A percentile compares a stretch with the other conserved stretches of the same genome.
phyloP scores from a whole-genome alignment of 1,284 basidiomycete species.

The Binderoboletus segoi region DNA sequence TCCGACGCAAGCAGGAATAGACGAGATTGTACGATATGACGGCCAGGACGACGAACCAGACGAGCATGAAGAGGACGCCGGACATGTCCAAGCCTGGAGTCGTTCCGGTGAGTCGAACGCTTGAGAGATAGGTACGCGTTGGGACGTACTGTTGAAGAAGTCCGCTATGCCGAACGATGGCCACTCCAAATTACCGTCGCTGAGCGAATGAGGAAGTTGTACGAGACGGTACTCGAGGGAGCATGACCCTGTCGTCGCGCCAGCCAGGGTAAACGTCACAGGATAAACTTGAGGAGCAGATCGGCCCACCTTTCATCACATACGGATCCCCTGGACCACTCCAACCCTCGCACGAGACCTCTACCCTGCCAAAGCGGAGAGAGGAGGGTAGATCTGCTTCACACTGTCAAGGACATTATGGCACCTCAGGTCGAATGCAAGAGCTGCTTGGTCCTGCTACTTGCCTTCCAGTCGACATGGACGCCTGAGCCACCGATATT shows the following conservation, averaged over 20 bases:
- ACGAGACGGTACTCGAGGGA: constrained; percentile 80
- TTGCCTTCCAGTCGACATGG: constrained; percentile 84
- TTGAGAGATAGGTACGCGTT: background rate
- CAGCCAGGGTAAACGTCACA: background rate
- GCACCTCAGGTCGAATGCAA: constrained; percentile 15
- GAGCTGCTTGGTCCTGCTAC: constrained; percentile 18
- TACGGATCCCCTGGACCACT: constrained; percentile 75
- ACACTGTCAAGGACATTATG: constrained; percentile 53
- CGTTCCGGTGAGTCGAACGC: background rate
- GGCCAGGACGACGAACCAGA: constrained; percentile 57
- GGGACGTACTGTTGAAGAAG: constrained; percentile 26
- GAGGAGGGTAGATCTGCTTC: constrained; percentile 85
- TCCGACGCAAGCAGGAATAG: constrained; percentile 50
- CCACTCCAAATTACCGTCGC: constrained; percentile 28
- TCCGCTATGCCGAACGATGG: constrained; percentile 16
- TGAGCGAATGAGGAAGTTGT: constrained; percentile 56
- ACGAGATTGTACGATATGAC: constrained; percentile 61
- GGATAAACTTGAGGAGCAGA: background rate
- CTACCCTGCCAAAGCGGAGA: constrained; percentile 79
- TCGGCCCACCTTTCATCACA: constrained; percentile 75
- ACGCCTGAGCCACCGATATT: constrained; percentile 76
- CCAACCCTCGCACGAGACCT: constrained; percentile 91
- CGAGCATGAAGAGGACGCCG: constrained; percentile 52
- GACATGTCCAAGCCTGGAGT: constrained; percentile 43
- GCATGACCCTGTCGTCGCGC: constrained; percentile 66